These are phyloP conservation scores for Phytophthora citrophthora DNA, from an alignment of 352 stramenopile species.

Conservation along the genomic window DNA sequence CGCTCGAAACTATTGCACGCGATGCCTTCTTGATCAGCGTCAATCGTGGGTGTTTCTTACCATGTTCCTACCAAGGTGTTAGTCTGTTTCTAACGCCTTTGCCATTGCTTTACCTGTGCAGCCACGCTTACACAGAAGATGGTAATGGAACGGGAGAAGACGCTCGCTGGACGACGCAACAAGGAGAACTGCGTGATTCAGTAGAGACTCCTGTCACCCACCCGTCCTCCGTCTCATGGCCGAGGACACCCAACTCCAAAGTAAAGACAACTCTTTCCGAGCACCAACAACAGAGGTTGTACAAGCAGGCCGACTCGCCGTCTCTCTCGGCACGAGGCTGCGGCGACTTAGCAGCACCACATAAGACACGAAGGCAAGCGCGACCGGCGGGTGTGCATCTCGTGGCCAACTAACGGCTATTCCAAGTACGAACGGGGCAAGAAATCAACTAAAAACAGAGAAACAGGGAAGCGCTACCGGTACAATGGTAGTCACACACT, in stretches of 20 bases:
- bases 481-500: conserved; percentile 10
- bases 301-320: conserved; percentile 40
- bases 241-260: conserved; percentile 19
- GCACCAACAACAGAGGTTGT: conserved; percentile 51
- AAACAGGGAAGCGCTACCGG: conserved; percentile 6
- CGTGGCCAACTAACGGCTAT: conserved; percentile 3
- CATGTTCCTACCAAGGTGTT: background rate
- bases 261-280: conserved; percentile 47
- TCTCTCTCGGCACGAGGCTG: conserved; percentile 28
- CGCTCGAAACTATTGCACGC: conserved; percentile 85
- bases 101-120: conserved; percentile 23
- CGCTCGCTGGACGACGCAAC: conserved; percentile 66
- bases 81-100: conserved; percentile 4
- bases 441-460: conserved; percentile 2
- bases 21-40: conserved; percentile 88
- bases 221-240: background rate
- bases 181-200: conserved; percentile 88
- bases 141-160: conserved; percentile 83
- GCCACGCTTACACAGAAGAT: conserved; percentile 80
- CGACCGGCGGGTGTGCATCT: conserved; percentile 3
- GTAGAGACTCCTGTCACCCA: conserved; percentile 26
- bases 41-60: conserved; percentile 66
- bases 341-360: conserved; percentile 32
- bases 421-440: background rate
- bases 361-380: conserved; percentile 20